Percentiles rank a stretch among this genome's conserved stretches.
phyloP scores from a whole-genome alignment of 257 asterid species.

The Gynochthodes officinalis region DNA sequence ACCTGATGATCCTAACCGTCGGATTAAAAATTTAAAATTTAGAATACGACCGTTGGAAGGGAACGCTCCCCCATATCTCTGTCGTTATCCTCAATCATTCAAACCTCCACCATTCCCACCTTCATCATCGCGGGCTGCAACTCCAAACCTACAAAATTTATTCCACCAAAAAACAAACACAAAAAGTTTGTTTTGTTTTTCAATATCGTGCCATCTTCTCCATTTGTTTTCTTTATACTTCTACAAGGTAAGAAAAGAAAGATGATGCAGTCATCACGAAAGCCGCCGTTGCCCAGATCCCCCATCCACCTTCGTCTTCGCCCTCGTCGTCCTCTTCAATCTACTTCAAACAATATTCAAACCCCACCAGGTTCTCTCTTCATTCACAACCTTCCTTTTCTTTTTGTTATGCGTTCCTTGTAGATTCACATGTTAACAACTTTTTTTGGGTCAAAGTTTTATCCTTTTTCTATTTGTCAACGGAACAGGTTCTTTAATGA shows the following conservation, averaged over 20 bases:
- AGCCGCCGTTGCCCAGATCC: conserved; percentile 90
- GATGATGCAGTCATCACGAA: conserved; percentile 68
- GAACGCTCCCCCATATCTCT: background rate
- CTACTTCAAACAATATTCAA: conserved; percentile 32
- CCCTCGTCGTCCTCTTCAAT: conserved; percentile 54
- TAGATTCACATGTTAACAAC: background rate
- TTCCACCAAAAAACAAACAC: background rate
- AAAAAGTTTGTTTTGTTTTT: no score
- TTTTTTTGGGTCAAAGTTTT: no score
- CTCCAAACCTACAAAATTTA: no score
- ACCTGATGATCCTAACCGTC: conserved; percentile 10
- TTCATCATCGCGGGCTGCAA: no score
- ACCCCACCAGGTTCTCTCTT: conserved; percentile 57
- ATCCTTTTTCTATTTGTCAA: no score
- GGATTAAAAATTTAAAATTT: background rate
- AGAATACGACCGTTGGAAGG: background rate
- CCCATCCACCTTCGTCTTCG: conserved; percentile 73
- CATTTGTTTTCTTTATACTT: no score
- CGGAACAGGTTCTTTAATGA: conserved; percentile 50
- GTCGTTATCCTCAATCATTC: conserved; percentile 1
- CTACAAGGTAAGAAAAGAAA: no score
- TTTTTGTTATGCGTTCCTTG: background rate
- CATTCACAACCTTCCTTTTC: background rate
- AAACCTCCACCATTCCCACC: background rate
- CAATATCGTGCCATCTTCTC: no score